These are phyloP conservation scores for Purshia tridentata DNA, from an alignment of 306 rosid genomes.

Conservation along the genomic window DNA sequence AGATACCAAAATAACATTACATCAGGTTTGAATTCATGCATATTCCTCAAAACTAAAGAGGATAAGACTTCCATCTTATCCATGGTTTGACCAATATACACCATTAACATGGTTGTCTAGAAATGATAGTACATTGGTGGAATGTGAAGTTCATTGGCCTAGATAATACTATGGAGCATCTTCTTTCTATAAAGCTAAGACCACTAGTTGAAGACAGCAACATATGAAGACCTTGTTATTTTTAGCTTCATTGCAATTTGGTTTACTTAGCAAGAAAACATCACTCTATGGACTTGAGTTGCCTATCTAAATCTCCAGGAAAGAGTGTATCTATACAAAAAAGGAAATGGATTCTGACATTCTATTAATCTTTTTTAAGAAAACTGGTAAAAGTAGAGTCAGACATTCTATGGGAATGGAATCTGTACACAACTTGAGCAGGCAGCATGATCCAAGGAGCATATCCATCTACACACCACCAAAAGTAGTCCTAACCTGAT, in stretches of 20 bases:
- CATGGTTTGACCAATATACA: constrained; percentile 13
- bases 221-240: neutral
- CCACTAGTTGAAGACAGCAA: neutral
- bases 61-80: constrained; percentile 26
- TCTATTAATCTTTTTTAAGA: constrained; percentile 1
- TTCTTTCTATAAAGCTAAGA: constrained; percentile 20
- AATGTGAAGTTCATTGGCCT: constrained; percentile 6
- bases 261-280: neutral
- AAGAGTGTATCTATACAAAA: neutral
- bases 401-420: constrained; percentile 1
- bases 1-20: constrained; percentile 17
- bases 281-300: neutral
- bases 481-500: neutral
- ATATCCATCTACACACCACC: constrained; percentile 12
- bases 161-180: neutral
- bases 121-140: constrained; percentile 16
- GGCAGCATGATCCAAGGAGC: constrained; percentile 13
- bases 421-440: constrained; percentile 12
- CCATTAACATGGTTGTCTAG: constrained; percentile 5
- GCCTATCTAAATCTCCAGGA: neutral
- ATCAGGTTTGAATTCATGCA: constrained; percentile 21
- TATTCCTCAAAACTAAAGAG: constrained; percentile 11
- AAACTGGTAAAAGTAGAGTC: constrained; percentile 11
- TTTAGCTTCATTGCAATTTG: constrained; percentile 1
- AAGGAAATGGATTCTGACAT: neutral